Evolutionary conservation across 768 basidiomycete species (phyloP), one percentile per base, ranked within the genome.

Genomic region (Infundibulicybe gibba): DNA sequence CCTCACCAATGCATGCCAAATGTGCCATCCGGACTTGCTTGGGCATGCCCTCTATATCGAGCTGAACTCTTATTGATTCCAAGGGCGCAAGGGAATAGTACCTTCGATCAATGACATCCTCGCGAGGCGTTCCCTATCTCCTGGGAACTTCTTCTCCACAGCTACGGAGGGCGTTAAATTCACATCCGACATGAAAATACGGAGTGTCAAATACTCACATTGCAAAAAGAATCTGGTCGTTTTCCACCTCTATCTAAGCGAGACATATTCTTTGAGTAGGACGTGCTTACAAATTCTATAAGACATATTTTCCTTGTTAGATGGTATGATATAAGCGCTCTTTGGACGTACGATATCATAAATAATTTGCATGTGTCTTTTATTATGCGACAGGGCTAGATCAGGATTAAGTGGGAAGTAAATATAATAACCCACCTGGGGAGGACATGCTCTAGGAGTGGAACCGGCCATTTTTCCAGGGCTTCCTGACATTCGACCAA

Each of bases 51-150:
- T 95, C 94, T 90, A 49, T 21, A 42, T 38, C n/a, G 12, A 5
- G 44, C 6, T 46, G 17, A 46, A 30, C 17, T 15, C 38, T 40
- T 12, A 15, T 30, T 32, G 30, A 6, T 41, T 33, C 16, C 25
- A 17, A 43, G 16, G 17, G 3, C 12, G 32, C 19, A 37, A 32
- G 13, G 12, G 33, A 17, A 35, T 13, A 59, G 19, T 50, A 80
- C 88, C 91, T 72, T 98, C 88, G 51, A 98, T 94, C 57, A 99
- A 69, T 4, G 87, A 90, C 93, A 98, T 94, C 42, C 93, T 75
- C 14, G 74, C 72, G 33, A 97, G 72, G 45, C 81, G 76, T 0
- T 88, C 93, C 25, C 80, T 75, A 59, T 97, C 94, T 2, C 81
- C 84, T 1, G 97, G 97, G 78, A 82, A 98, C 67, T 85, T 82